A percentile compares a stretch with the other conserved stretches of the same genome.
Conservation (phyloP, 1,284 basidiomycete species). For the Ustilago vetiveriae region DNA sequence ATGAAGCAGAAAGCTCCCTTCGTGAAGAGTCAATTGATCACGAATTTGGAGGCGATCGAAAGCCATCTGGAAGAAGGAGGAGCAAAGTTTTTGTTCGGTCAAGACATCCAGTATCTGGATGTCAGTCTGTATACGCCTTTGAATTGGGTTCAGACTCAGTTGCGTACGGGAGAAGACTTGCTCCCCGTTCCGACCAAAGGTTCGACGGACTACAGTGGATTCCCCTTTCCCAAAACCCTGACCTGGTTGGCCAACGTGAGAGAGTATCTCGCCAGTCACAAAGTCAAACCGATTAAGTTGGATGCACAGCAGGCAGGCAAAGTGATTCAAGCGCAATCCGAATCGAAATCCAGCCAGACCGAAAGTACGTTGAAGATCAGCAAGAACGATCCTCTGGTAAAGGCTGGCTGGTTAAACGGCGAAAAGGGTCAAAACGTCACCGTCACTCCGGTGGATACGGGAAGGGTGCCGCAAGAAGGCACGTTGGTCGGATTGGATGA, state of each 20-base stretch:
- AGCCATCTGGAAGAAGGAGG: slow-evolving; percentile 9
- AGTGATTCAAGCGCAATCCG: slow-evolving; percentile 22
- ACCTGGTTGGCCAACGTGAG: slow-evolving; percentile 24
- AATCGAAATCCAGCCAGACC: background rate
- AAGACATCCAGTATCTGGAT: slow-evolving; percentile 33
- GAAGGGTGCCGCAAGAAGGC: slow-evolving; percentile 39
- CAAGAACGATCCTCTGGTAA: slow-evolving; percentile 37
- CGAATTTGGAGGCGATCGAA: slow-evolving; percentile 32
- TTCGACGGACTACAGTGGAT: slow-evolving; percentile 23
- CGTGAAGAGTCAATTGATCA: slow-evolving; percentile 23
- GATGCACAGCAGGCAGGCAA: slow-evolving; percentile 21
- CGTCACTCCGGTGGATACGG: slow-evolving; percentile 41
- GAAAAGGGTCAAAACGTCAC: slow-evolving; percentile 34
- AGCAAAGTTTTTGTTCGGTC: slow-evolving; percentile 20
- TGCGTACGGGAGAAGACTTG: slow-evolving; percentile 30
- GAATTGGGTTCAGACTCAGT: slow-evolving; percentile 46
- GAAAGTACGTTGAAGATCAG: slow-evolving; percentile 5
- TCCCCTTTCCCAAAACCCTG: slow-evolving; percentile 25
- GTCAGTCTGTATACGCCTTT: slow-evolving; percentile 32
- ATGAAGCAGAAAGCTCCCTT: slow-evolving; percentile 30
- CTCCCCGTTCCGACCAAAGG: slow-evolving; percentile 22
- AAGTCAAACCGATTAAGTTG: slow-evolving; percentile 23
- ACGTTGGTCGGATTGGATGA: slow-evolving; percentile 21
- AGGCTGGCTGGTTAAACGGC: slow-evolving; percentile 38
- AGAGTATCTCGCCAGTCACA: slow-evolving; percentile 17